Percentiles rank a stretch among this genome's conserved stretches.
phyloP scores from a whole-genome alignment of 2,329 filamentous ascomycete genomes.

The Myotisia sp. region DNA sequence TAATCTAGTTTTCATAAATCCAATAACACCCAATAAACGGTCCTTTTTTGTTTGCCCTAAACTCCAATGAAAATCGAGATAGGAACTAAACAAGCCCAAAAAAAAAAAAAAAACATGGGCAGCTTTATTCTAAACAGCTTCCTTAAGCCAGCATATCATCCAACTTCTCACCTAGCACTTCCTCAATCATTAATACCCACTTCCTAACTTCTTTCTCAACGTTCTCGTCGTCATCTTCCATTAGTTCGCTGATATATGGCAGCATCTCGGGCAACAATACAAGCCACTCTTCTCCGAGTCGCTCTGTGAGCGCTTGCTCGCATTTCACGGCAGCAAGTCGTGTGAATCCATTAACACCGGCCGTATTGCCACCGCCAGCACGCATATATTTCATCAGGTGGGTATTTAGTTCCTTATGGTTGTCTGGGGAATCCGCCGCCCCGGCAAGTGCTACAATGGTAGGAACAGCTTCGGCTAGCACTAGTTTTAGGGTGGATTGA shows the following conservation, averaged over 20 bases:
- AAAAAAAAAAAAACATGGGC: constrained; percentile 1
- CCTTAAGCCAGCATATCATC: constrained; percentile 80
- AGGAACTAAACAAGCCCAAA: not conserved
- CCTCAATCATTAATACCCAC: constrained; percentile 86
- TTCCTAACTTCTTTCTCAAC: constrained; percentile 79
- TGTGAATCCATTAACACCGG: constrained; percentile 50
- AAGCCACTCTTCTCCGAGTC: constrained; percentile 86
- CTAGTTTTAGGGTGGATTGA: constrained; percentile 32
- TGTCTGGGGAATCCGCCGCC: constrained; percentile 69
- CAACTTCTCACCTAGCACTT: constrained; percentile 74
- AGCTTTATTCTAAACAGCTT: not conserved
- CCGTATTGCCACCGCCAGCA: constrained; percentile 29
- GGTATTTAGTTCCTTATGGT: constrained; percentile 79
- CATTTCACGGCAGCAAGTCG: constrained; percentile 70
- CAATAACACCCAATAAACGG: constrained; percentile 1
- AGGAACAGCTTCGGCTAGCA: constrained; percentile 47
- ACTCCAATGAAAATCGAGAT: not conserved
- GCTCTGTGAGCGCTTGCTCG: constrained; percentile 64
- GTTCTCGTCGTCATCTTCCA: constrained; percentile 89
- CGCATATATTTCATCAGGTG: constrained; percentile 65
- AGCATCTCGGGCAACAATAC: constrained; percentile 86
- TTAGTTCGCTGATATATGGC: constrained; percentile 84
- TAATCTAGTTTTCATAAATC: too few species aligned
- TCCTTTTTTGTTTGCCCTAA: constrained; percentile 1
- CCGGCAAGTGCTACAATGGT: constrained; percentile 66